A percentile compares a stretch with the other conserved stretches of the same genome.
Conservation (phyloP, 1,284 basidiomycete species). For the Cryptococcus sp. region DNA sequence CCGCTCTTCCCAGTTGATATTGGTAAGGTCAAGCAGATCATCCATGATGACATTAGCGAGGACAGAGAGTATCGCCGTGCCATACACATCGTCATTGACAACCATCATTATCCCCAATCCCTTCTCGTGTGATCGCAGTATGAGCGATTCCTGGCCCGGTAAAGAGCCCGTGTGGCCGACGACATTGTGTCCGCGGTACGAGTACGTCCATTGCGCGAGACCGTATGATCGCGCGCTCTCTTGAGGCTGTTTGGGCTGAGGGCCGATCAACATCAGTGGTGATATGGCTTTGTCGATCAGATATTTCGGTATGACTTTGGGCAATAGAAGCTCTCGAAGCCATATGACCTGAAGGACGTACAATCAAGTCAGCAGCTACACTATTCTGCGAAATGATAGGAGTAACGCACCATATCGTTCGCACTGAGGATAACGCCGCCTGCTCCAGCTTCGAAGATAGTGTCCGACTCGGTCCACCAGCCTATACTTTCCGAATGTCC, state of each 20-base stretch:
- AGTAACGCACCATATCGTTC: conserved; percentile 31
- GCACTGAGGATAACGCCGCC: conserved; percentile 34
- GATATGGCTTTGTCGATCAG: conserved; percentile 20
- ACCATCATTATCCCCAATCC: conserved; percentile 27
- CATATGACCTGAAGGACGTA: conserved; percentile 15
- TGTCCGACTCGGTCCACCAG: conserved; percentile 27
- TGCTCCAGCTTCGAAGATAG: conserved; percentile 21
- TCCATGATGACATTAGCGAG: conserved; percentile 27
- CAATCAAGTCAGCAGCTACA: neutral
- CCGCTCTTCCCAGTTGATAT: conserved; percentile 28
- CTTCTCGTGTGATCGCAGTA: conserved; percentile 22
- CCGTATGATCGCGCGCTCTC: conserved; percentile 26
- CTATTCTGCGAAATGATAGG: neutral
- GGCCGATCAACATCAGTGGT: conserved; percentile 5
- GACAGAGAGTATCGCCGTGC: conserved; percentile 12
- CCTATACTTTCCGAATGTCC: conserved; percentile 20
- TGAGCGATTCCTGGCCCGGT: conserved; percentile 26
- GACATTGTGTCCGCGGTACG: conserved; percentile 29
- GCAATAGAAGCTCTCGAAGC: conserved; percentile 36
- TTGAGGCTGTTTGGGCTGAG: conserved; percentile 14
- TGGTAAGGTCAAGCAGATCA: conserved; percentile 20
- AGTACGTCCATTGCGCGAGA: conserved; percentile 20
- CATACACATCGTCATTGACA: conserved; percentile 33
- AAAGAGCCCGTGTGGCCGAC: conserved; percentile 30
- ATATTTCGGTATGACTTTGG: conserved; percentile 23